Percentiles rank a stretch among this genome's conserved stretches.
Evolutionary conservation across 768 basidiomycete genomes (phyloP).

Genomic region (Leccinum sublutescens): DNA sequence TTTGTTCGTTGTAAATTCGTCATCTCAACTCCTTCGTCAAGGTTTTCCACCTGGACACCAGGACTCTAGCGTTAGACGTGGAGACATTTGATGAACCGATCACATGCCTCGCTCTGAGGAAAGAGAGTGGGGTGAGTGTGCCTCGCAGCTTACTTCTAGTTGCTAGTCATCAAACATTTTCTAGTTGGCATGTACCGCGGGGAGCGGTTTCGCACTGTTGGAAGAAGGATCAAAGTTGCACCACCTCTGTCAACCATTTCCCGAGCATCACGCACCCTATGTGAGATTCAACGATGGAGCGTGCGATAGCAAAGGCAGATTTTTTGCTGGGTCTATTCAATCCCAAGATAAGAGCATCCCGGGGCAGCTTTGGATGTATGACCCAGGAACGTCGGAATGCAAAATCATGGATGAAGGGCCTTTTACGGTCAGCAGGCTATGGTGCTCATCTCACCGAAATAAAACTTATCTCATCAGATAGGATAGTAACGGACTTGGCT

Average conservation of each 20-base stretch:
- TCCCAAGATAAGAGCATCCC: constrained; percentile 49
- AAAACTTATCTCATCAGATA: constrained; percentile 2
- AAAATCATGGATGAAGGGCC: constrained; percentile 58
- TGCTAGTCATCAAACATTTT: background rate
- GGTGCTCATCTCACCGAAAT: constrained; percentile 5
- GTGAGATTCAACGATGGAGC: constrained; percentile 72
- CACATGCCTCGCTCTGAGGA: constrained; percentile 56
- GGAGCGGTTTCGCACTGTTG: constrained; percentile 23
- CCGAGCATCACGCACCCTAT: constrained; percentile 38
- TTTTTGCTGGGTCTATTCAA: constrained; percentile 62
- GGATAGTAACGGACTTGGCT: constrained; percentile 24
- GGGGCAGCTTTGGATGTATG: constrained; percentile 59
- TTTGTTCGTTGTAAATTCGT: background rate
- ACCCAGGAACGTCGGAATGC: constrained; percentile 48
- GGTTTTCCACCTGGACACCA: constrained; percentile 39
- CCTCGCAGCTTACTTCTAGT: background rate
- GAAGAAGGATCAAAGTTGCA: constrained; percentile 36
- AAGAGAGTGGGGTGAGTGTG: constrained; percentile 25
- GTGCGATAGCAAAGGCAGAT: constrained; percentile 62
- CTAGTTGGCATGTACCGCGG: constrained; percentile 21
- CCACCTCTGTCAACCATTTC: constrained; percentile 54
- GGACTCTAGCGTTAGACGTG: constrained; percentile 37
- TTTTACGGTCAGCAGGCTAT: constrained; percentile 51
- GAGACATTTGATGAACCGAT: constrained; percentile 56
- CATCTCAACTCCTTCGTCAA: constrained; percentile 7